Evolutionary conservation across 2,329 filamentous ascomycete genomes (phyloP).

Genomic region (Immersiporthe knoxdaviesiana): DNA sequence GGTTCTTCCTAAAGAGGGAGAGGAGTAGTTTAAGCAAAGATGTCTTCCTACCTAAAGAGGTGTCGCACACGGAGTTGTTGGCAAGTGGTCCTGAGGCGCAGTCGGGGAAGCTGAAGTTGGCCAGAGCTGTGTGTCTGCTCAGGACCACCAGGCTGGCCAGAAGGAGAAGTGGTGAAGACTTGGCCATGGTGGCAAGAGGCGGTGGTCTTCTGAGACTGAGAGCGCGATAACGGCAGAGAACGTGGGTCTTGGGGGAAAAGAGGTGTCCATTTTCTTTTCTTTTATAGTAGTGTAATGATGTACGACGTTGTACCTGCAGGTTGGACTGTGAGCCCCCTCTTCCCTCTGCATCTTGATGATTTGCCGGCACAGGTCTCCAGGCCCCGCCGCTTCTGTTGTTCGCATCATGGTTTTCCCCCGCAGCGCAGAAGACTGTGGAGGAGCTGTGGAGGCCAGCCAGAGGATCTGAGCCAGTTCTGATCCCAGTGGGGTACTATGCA

Average conservation of each 20-base stretch:
- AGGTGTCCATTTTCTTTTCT: background rate
- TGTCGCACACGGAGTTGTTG: slow-evolving; percentile 26
- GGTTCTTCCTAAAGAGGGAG: too few relatives aligned
- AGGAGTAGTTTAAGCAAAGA: too few relatives aligned
- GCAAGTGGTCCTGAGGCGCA: slow-evolving; percentile 24
- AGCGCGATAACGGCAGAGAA: background rate
- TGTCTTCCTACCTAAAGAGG: slow-evolving; percentile 13
- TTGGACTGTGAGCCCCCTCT: too few relatives aligned
- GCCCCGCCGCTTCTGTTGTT: background rate
- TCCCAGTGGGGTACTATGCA: background rate
- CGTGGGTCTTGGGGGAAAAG: background rate
- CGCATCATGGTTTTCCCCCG: background rate
- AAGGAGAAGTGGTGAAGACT: slow-evolving; percentile 7
- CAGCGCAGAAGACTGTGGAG: background rate
- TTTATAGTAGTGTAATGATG: background rate
- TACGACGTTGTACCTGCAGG: background rate
- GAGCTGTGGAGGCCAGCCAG: background rate
- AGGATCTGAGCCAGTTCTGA: background rate
- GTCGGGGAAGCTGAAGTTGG: slow-evolving; percentile 25
- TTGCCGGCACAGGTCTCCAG: background rate
- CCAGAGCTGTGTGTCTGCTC: slow-evolving; percentile 2
- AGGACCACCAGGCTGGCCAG: background rate
- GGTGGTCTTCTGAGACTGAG: background rate
- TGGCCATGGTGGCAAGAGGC: background rate
- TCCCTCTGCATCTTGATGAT: background rate